Base-by-base conservation (phyloP, 495 filamentous ascomycete genomes). In the Penicillium arizonense region DNA sequence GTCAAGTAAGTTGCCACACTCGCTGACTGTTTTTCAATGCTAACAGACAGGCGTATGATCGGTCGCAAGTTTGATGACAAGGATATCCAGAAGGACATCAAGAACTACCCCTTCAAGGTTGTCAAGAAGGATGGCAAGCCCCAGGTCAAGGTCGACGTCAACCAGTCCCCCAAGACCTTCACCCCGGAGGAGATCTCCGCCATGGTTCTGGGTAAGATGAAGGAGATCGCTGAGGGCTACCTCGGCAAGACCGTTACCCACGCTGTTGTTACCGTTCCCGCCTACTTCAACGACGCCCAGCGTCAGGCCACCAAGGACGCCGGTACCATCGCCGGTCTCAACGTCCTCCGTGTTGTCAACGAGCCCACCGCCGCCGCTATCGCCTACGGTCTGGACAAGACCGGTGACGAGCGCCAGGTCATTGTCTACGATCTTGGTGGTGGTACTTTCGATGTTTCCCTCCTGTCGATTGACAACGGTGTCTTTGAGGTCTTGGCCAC, bases 271-370 rank as follows among this genome's bases (percentile, higher is more conserved):
- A 97, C 93, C 53, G 93, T 97, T 43, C 93, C 93, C 50, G 93
- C 93, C 74, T 97, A 97, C 79, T 97, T 97, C 89, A 97, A 96
- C 80, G 93, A 97, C 78, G 93, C 92, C 77, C 93, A 97, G 76
- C 81, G 93, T 70, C 93, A 96, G 78, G 91, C 93, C 54, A 97
- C 93, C 73, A 97, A 97, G 84, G 93, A 97, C 71, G 93, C 93
- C 55, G 93, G 93, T 74, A 83, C 81, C 59, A 96, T 97, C 58
- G 88, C 93, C 63, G 93, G 93, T 59, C 85, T 97, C 56, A 97
- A 96, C 72, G 91, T 97, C 58, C 87, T 97, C 66, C 92, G 93
- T 77, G 93, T 97, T 58, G 93, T 97, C 74, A 97, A 97, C 75
- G 89, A 94, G 72, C 89, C 89, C 58, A 93, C 89, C 62, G 89